Percentiles rank a stretch among this genome's conserved stretches.
Evolutionary conservation across 1,284 basidiomycete species (phyloP).

Genomic region (Phaffia rhodozyma): DNA sequence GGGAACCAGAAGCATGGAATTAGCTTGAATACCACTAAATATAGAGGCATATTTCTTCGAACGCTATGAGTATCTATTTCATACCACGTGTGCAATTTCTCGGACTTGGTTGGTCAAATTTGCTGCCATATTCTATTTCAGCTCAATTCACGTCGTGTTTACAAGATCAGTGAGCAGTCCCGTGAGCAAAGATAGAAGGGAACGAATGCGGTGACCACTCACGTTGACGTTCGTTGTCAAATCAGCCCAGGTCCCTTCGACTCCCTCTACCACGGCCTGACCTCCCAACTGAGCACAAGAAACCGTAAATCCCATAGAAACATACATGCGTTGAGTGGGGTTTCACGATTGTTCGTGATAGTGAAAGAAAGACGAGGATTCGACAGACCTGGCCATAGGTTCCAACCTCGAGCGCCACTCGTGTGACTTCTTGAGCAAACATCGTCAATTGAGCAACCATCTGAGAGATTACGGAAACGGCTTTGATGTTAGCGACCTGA

Average conservation of each 20-base stretch:
- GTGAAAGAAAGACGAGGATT: background rate
- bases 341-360: conserved; percentile 3
- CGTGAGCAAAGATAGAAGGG: conserved; percentile 25
- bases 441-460: conserved; percentile 84
- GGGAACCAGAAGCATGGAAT: conserved; percentile 21
- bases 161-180: conserved; percentile 1
- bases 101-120: conserved; percentile 95
- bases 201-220: conserved; percentile 26
- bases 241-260: conserved; percentile 89
- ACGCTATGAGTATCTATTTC: conserved; percentile 17
- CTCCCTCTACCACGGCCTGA: conserved; percentile 81
- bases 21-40: background rate
- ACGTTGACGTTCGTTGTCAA: conserved; percentile 80
- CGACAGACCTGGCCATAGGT: conserved; percentile 43
- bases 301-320: conserved; percentile 45
- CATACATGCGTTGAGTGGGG: background rate
- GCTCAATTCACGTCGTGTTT: background rate
- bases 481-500: conserved; percentile 27
- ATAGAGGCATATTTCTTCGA: background rate
- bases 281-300: conserved; percentile 87
- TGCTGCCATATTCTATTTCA: conserved; percentile 62
- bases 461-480: conserved; percentile 29
- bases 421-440: conserved; percentile 88
- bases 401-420: conserved; percentile 67
- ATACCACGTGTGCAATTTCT: conserved; percentile 79